Conservation (phyloP, 176 grass and related monocot genomes). For the Hordeum vulgare region MorexV3_pseudomolecules_assembly NC_058521.1:508632984-508633483, state of each 20-base stretch:
- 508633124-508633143: no score
- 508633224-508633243: no score
- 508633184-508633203: no score
- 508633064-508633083: constrained; percentile 1
- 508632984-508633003: not conserved
- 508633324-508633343: not conserved
- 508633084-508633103: not conserved
- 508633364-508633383: not conserved
- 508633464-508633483: not conserved
- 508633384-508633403: not conserved
- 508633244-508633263: no score
- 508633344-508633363: not conserved
- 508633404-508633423: not conserved
- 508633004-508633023: not conserved
- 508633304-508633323: not conserved
- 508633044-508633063: not conserved
- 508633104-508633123: no score
- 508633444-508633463: not conserved
- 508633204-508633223: no score
- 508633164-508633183: no score
- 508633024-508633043: not conserved
- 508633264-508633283: no score
- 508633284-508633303: no score
- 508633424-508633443: not conserved
- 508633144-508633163: no score